Base-by-base conservation (phyloP, 371 early-diverging fungal genomes). In the Encephalitozoon cuniculi region DNA sequence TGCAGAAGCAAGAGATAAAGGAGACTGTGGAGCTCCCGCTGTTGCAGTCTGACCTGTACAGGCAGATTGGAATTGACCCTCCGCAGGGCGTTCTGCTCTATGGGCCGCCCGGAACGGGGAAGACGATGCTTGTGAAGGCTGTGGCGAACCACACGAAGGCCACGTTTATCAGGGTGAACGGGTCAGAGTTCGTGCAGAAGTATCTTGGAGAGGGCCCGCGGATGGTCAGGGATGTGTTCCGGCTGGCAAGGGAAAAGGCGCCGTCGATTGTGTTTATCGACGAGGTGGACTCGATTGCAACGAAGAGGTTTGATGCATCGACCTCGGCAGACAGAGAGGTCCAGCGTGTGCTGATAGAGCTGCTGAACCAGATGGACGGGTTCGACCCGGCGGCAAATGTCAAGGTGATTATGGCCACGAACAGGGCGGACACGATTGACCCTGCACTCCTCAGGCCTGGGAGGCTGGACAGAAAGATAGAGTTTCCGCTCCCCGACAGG, bases 351-450 rank as follows among this genome's bases (percentile, higher is more conserved):
- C 84, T 99, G 34, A 86, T 97, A 12, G 97, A 99, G 87, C 88
- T 99, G 75, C 88, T 99, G 75, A 99, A 93, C 85, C 98, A 97
- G 87, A 96, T 99, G 97, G 99, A 99, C 82, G 99, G 99, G 34
- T 97, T 99, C 85, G 97, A 97, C 83, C 95, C 95, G 86, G 91
- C 92, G 5, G 90, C 91, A 25, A 95, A 95, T 85, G 96, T 98
- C n/a, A 96, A 97, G 89, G 96, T 97, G 4, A 95, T 99, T 83
- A 97, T 94, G 46, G 99, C 99, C 0, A 99, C 99, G 9, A 99
- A 99, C 83, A 87, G 99, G 73, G 95, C 96, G 0, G 99, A 99
- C 87, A 85, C 96, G 46, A 84, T 99, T 8, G 99, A 99, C 77
- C 91, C 93, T 11, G 96, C 97, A 0, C 84, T 99, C 55, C 81